These are phyloP conservation scores for Neonectria neomacrospora DNA, from an alignment of 2,329 filamentous ascomycete genomes.

Conservation along the genomic window DNA sequence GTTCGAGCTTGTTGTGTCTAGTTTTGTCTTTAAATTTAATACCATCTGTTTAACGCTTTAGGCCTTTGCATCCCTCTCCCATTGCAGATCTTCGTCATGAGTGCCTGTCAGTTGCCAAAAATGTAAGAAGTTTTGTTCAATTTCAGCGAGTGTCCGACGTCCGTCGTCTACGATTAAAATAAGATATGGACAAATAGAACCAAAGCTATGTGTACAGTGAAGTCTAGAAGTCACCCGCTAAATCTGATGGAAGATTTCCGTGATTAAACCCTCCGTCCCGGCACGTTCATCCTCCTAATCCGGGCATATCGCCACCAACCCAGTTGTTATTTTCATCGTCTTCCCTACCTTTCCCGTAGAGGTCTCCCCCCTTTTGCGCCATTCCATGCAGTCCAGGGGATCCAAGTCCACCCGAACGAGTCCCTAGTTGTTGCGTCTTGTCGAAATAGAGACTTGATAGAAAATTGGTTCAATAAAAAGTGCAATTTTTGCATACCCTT, in stretches of 20 bases:
- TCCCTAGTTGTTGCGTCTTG: constrained; percentile 36
- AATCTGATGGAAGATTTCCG: constrained; percentile 26
- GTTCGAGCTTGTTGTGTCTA: neutral
- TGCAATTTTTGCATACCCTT: constrained; percentile 14
- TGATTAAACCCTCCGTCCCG: constrained; percentile 17
- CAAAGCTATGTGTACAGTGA: constrained; percentile 27
- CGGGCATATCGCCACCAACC: constrained; percentile 10
- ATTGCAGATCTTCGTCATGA: neutral
- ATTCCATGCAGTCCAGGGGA: constrained; percentile 43
- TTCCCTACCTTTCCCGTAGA: constrained; percentile 35
- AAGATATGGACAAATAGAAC: constrained; percentile 38
- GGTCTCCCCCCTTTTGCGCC: constrained; percentile 43
- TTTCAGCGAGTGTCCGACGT: constrained; percentile 41
- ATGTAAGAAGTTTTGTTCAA: constrained; percentile 24
- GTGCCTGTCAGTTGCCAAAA: neutral
- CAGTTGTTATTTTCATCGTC: constrained; percentile 36
- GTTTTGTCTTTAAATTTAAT: constrained; percentile 4
- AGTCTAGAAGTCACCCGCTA: constrained; percentile 26
- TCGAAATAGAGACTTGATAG: constrained; percentile 26
- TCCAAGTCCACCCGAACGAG: constrained; percentile 32
- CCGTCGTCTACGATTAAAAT: constrained; percentile 41
- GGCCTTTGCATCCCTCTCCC: too few species aligned
- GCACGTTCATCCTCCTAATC: constrained; percentile 11
- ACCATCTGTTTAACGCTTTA: constrained; percentile 1
- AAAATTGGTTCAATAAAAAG: constrained; percentile 30